Evolutionary conservation across 257 asterid genomes (phyloP), one percentile per base, ranked within the genome.

Genomic region (Handroanthus guayacan): DNA sequence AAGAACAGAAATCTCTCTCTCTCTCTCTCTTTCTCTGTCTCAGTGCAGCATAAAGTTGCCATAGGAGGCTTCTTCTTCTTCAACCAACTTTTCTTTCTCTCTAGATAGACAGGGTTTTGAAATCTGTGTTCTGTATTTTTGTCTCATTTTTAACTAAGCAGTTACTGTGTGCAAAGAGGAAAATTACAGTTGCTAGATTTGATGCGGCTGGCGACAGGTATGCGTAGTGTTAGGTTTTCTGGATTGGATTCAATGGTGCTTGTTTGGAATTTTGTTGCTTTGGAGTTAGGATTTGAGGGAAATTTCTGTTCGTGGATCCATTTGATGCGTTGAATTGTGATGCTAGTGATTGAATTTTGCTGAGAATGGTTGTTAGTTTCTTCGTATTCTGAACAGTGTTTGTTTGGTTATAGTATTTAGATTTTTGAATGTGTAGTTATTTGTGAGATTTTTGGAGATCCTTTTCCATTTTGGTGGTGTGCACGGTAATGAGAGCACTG

Each of bases 51-150:
- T 78, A 70, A 78, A 78, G 73, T 70, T 62, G 62, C 57, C 48
- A 75, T 61, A 63, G 44, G 66, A 78, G 67, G 62, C 82, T 50
- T 70, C 67, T 70, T 54, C 70, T 68, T 67, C 69, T 60, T 71
- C 77, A 71, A 62, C 82, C 11, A 71, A 51, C 72, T 67, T 45
- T 9, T 69, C 43, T 45, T 57, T 69, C 63, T 70, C 67, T 51
- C 67, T 62, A 14, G 10, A 60, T 39, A 37, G 58, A 20, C 51
- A 62, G 77, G 73, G 67, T 62, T 62, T 62, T 5, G 10, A 47
- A 36, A 17, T 18, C n/a, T 38, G 9, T 52, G 31, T 38, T 2
- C 31, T 6, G 1, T 72, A 9, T 31, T 31, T 2, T 18, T 10
- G 6, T 34, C 60, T 75, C 78, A 37, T 41, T 56, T 41, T 56